A percentile compares a stretch with the other conserved stretches of the same genome.
phyloP scores from a whole-genome alignment of 202 grass and related monocot species.

The Tripidium arundinaceum region DNA sequence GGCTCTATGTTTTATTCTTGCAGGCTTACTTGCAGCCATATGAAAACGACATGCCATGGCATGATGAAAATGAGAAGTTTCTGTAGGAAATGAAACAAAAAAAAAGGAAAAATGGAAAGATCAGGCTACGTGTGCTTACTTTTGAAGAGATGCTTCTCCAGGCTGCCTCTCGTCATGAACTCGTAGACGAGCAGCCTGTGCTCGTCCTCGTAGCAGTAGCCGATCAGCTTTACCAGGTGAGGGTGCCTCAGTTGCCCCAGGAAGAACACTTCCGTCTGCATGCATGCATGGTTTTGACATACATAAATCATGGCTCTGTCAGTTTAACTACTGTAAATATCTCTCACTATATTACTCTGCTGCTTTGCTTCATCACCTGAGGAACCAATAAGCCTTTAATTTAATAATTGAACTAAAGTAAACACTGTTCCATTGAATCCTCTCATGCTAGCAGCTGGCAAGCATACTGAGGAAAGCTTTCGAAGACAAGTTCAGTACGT shows the following conservation, averaged over 20 bases:
- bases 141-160: conserved; percentile 89
- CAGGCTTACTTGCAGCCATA: neutral
- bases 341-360: neutral
- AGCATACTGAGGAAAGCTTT: neutral
- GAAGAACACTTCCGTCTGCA: conserved; percentile 68
- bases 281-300: neutral
- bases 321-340: neutral
- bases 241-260: conserved; percentile 82
- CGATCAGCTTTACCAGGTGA: conserved; percentile 84
- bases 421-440: conserved; percentile 24
- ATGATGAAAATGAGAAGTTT: neutral
- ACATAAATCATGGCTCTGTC: neutral
- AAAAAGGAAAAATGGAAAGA: neutral
- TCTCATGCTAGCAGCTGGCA: neutral
- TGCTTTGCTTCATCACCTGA: neutral
- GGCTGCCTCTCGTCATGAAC: conserved; percentile 80
- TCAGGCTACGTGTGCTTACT: conserved; percentile 39
- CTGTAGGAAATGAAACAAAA: neutral
- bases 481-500: neutral
- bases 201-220: conserved; percentile 91
- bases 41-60: neutral
- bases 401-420: neutral
- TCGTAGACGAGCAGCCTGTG: conserved; percentile 88
- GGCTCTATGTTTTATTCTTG: neutral
- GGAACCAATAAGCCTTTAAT: neutral